These are phyloP conservation scores for Cardiosporidium cionae DNA, from an alignment of 169 alveolate species.

Conservation along the genomic window DNA sequence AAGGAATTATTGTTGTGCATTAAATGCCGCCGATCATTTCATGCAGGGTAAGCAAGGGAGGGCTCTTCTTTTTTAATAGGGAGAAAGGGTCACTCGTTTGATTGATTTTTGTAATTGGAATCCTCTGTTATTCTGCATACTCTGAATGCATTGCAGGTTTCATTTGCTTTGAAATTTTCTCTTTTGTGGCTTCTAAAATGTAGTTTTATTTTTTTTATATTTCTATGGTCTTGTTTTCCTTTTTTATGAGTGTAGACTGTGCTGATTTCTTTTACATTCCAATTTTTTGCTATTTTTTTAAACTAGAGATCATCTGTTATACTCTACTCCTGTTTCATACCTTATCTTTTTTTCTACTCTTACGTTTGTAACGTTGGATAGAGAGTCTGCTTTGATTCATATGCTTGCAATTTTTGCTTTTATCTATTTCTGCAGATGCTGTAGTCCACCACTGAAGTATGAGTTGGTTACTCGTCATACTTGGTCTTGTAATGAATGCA, in stretches of 20 bases:
- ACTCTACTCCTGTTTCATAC: background rate
- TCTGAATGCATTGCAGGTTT: background rate
- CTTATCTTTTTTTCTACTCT: background rate
- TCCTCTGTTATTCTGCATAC: background rate
- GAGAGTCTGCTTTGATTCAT: background rate
- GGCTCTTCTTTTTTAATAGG: background rate
- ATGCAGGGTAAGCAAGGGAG: conserved; percentile 7
- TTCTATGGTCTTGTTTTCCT: background rate
- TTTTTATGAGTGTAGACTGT: background rate
- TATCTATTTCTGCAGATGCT: conserved; percentile 28
- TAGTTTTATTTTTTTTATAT: background rate
- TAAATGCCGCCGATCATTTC: conserved; percentile 6
- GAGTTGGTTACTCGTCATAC: conserved; percentile 32
- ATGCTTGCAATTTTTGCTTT: background rate
- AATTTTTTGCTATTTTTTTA: background rate
- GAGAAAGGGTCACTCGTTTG: background rate
- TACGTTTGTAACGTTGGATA: background rate
- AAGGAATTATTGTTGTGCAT: conserved; percentile 12
- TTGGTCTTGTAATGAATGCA: conserved; percentile 51
- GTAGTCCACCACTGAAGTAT: conserved; percentile 43
- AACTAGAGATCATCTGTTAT: background rate
- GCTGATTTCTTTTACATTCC: background rate
- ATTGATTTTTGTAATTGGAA: background rate
- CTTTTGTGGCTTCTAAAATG: background rate
- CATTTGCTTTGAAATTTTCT: background rate